Conservation (phyloP, 164 flowering plant genomes). For the Santalum album region DNA sequence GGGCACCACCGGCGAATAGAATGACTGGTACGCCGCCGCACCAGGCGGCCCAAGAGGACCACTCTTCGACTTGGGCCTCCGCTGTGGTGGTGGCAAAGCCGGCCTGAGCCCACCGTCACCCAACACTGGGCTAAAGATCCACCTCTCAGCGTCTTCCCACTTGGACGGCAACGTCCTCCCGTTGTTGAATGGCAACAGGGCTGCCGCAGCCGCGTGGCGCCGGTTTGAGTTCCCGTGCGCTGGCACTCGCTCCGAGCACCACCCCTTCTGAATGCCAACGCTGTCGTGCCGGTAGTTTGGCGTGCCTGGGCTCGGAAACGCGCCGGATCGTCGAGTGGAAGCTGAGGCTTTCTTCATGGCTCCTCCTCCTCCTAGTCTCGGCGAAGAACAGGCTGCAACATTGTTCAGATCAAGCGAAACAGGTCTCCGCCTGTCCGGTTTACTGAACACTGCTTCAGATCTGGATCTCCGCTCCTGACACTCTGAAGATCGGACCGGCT, state of each 20-base stretch:
- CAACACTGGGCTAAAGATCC: conserved; percentile 81
- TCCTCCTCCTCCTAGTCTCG: conserved; percentile 26
- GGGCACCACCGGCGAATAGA: conserved; percentile 51
- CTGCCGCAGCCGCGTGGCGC: conserved; percentile 23
- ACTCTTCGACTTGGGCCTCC: conserved; percentile 82
- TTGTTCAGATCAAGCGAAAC: conserved; percentile 69
- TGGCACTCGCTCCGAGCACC: conserved; percentile 91
- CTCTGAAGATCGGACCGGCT: too few species aligned
- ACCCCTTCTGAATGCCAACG: conserved; percentile 65
- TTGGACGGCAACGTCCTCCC: conserved; percentile 92
- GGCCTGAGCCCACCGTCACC: conserved; percentile 31
- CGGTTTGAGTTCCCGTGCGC: conserved; percentile 31
- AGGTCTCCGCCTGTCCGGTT: conserved; percentile 42
- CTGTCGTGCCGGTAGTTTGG: conserved; percentile 43
- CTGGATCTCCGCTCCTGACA: conserved; percentile 60
- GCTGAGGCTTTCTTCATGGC: conserved; percentile 44
- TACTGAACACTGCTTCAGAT: conserved; percentile 43
- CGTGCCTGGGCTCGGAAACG: conserved; percentile 77
- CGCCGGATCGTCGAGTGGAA: conserved; percentile 23
- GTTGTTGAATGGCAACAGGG: conserved; percentile 48
- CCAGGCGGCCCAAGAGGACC: conserved; percentile 93
- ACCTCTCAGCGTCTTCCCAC: conserved; percentile 99
- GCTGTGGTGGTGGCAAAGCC: conserved; percentile 37
- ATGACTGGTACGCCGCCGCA: conserved; percentile 46
- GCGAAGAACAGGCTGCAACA: conserved; percentile 40